Percentiles rank a stretch among this genome's conserved stretches.
Evolutionary conservation across 202 grass and related monocot species (phyloP).

Genomic region (Tripidium arundinaceum): DNA sequence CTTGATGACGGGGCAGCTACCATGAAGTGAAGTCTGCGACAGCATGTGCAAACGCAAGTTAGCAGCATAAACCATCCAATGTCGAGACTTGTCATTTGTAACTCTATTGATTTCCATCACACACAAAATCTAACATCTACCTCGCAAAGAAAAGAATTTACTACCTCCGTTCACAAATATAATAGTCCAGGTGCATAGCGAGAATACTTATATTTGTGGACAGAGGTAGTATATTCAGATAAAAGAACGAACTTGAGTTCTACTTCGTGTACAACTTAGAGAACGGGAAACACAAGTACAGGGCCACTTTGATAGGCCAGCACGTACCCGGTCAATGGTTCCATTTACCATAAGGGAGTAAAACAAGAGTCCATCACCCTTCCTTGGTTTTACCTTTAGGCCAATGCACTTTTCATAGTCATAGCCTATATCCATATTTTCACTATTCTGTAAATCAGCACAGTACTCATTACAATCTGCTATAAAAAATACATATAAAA

Average conservation of each 20-base stretch:
- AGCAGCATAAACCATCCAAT: neutral
- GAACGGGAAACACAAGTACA: neutral
- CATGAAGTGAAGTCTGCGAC: slow-evolving; percentile 79
- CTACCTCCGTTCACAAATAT: neutral
- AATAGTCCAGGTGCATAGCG: neutral
- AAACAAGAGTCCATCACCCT: slow-evolving; percentile 93
- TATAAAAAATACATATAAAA: neutral
- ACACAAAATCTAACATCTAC: neutral
- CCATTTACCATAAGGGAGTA: slow-evolving; percentile 91
- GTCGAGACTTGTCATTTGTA: neutral
- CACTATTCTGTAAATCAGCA: slow-evolving; percentile 64
- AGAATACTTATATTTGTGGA: neutral
- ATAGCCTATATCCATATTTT: slow-evolving; percentile 91
- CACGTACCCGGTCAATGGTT: slow-evolving; percentile 83
- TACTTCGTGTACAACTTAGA: neutral
- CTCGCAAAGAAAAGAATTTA: neutral
- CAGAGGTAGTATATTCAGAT: neutral
- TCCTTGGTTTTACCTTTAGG: slow-evolving; percentile 87
- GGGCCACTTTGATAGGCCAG: neutral
- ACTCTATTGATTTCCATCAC: neutral
- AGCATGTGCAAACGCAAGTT: neutral
- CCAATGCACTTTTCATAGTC: slow-evolving; percentile 93
- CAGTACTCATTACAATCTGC: neutral
- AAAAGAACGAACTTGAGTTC: neutral
- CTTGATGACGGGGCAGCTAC: slow-evolving; percentile 85